Conservation (phyloP, 257 asterid genomes). For the Solanum chiquidenum region DNA sequence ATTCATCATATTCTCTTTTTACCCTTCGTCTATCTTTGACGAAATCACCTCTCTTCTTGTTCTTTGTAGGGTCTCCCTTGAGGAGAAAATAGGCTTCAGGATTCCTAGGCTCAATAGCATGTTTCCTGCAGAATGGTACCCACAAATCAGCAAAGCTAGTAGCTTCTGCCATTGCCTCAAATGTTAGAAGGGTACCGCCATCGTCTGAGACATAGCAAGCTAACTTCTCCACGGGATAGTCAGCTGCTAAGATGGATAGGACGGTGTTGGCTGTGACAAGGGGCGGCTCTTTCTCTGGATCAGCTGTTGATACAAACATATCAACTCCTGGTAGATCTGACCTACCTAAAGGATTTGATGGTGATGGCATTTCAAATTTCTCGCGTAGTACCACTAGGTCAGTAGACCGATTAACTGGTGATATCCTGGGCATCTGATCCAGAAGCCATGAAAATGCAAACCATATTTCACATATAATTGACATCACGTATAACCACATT, state of each 20-base stretch:
- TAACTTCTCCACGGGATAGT: constrained; percentile 31
- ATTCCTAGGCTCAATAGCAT: constrained; percentile 32
- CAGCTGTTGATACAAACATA: constrained; percentile 30
- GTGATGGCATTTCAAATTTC: constrained; percentile 24
- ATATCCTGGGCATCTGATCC: constrained; percentile 25
- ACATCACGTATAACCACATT: constrained; percentile 27
- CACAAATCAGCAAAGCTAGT: constrained; percentile 33
- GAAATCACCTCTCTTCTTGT: constrained; percentile 26
- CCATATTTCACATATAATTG: constrained; percentile 29
- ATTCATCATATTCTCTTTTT: constrained; percentile 35
- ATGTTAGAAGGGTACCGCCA: constrained; percentile 30
- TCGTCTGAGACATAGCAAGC: constrained; percentile 31
- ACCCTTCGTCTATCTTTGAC: constrained; percentile 27
- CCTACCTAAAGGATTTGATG: constrained; percentile 21
- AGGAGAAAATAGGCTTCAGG: constrained; percentile 25
- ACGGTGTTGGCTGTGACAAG: constrained; percentile 30
- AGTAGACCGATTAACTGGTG: constrained; percentile 23
- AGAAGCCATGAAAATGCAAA: constrained; percentile 30
- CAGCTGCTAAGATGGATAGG: constrained; percentile 27
- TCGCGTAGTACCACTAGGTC: constrained; percentile 22
- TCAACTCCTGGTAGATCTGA: constrained; percentile 33
- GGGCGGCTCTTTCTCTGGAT: constrained; percentile 33
- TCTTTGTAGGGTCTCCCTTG: constrained; percentile 31
- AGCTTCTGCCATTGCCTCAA: constrained; percentile 42
- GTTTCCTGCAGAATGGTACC: constrained; percentile 36